These are phyloP conservation scores for apple (Malus domestica) DNA, from an alignment of 306 rosid species.

Conservation along the genomic window ASM211411v1 NC_041790.1:10059501-10060000, in stretches of 20 bases:
- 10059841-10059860: background rate
- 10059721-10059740: background rate
- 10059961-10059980: constrained; percentile 95
- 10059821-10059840: background rate
- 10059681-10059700: background rate
- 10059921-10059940: constrained; percentile 85
- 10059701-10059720: background rate
- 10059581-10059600: constrained; percentile 88
- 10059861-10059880: background rate
- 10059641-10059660: background rate
- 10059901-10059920: constrained; percentile 88
- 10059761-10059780: background rate
- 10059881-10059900: constrained; percentile 74
- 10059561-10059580: constrained; percentile 76
- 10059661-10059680: background rate
- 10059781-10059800: background rate
- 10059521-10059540: constrained; percentile 87
- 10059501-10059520: constrained; percentile 98
- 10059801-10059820: background rate
- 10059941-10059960: constrained; percentile 80
- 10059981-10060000: constrained; percentile 98
- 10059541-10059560: constrained; percentile 72
- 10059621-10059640: constrained; percentile 2
- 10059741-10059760: background rate
- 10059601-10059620: constrained; percentile 59